Evolutionary conservation across 768 basidiomycete genomes (phyloP).

Genomic region (Terana coerulea): DNA sequence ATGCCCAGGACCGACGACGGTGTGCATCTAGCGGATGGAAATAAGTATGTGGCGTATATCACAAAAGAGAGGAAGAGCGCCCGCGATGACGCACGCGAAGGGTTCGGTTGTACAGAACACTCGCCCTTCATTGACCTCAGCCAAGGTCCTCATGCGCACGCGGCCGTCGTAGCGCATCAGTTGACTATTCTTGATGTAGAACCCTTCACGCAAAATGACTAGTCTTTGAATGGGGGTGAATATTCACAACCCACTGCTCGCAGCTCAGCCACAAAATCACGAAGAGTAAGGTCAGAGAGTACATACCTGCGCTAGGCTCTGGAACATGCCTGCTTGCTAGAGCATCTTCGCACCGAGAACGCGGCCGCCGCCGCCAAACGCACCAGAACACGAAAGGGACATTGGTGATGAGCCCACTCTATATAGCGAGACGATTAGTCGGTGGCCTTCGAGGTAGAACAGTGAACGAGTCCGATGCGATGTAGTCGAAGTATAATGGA

Average conservation of each 20-base stretch:
- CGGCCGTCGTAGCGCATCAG: slow-evolving; percentile 84
- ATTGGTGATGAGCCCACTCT: too few species aligned
- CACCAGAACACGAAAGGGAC: slow-evolving; percentile 21
- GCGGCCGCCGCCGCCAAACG: slow-evolving; percentile 74
- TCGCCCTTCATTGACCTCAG: slow-evolving; percentile 78
- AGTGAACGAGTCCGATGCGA: too few species aligned
- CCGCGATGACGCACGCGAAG: too few species aligned
- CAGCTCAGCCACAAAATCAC: background rate
- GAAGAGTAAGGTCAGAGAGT: background rate
- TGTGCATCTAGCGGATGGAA: slow-evolving; percentile 53
- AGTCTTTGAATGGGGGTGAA: slow-evolving; percentile 59
- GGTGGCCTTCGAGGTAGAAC: too few species aligned
- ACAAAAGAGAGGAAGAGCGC: background rate
- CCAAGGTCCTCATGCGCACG: slow-evolving; percentile 61
- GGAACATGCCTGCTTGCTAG: slow-evolving; percentile 72
- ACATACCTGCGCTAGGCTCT: slow-evolving; percentile 49
- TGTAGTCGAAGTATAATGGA: too few species aligned
- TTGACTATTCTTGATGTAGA: slow-evolving; percentile 85
- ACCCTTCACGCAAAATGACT: slow-evolving; percentile 93
- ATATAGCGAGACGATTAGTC: too few species aligned
- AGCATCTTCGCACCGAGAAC: slow-evolving; percentile 90
- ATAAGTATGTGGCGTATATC: too few species aligned
- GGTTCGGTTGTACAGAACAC: slow-evolving; percentile 12
- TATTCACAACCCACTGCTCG: slow-evolving; percentile 39
- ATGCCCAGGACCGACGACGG: slow-evolving; percentile 78